These are phyloP conservation scores for Aspergillus haitiensis DNA, from an alignment of 495 filamentous ascomycete genomes.

Conservation along the genomic window DNA sequence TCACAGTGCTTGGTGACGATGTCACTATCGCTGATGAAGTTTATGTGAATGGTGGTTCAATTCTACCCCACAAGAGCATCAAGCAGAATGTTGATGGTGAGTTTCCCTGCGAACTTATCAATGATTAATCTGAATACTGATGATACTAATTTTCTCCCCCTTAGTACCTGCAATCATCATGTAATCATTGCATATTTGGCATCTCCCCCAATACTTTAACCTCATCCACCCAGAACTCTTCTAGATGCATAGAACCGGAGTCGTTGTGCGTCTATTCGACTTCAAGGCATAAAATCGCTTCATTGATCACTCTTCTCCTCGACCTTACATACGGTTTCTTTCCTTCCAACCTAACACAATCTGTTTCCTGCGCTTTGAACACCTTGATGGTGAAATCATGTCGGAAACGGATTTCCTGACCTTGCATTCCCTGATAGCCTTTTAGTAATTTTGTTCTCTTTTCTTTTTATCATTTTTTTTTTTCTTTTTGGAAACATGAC, in stretches of 20 bases:
- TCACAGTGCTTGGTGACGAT: constrained; percentile 95
- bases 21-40: constrained; percentile 99
- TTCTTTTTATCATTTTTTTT: constrained; percentile 18
- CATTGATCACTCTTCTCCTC: constrained; percentile 7
- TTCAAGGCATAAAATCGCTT: constrained; percentile 21
- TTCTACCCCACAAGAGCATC: constrained; percentile 98
- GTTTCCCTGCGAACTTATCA: constrained; percentile 21
- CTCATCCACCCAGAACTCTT: constrained; percentile 19
- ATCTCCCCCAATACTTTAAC: constrained; percentile 26
- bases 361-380: constrained; percentile 13
- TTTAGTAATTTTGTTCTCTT: constrained; percentile 14
- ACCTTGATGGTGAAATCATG: constrained; percentile 32
- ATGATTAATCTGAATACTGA: background rate
- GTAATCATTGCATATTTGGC: constrained; percentile 54
- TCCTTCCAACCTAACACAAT: constrained; percentile 7
- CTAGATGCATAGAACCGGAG: constrained; percentile 49
- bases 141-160: no score
- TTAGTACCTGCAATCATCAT: constrained; percentile 81
- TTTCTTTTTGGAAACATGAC: constrained; percentile 15
- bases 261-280: constrained; percentile 40
- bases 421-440: constrained; percentile 16
- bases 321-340: constrained; percentile 27
- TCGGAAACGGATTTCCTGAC: constrained; percentile 11
- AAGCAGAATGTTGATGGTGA: constrained; percentile 94
- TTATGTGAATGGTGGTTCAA: constrained; percentile 96